Evolutionary conservation across 2,329 filamentous ascomycete genomes (phyloP), one percentile per base, ranked within the genome.

Genomic region (Aspergillus pseudotamarii): DNA sequence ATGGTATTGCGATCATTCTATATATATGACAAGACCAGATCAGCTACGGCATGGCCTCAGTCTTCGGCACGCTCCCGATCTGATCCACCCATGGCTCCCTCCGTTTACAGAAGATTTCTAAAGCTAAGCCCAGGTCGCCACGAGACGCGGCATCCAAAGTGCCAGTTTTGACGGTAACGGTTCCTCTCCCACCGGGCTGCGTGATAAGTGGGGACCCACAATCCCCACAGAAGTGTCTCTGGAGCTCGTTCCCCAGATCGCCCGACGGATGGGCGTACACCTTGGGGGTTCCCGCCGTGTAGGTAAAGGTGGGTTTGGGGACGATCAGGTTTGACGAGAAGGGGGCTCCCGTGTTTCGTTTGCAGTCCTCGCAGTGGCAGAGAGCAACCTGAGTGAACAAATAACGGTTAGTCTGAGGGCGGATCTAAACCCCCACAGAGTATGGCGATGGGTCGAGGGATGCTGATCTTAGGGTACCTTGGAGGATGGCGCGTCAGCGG

Each of bases 291-390:
- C 66, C 68, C 30, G 57, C 55, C 16, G 66, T 71, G 62, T 65
- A 72, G 43, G 59, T 48, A 14, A 72, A 51, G 4, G 34, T 38
- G 3, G 64, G 48, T 21, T 60, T 45, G 0, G 69, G 64, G 34
- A 72, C 48, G 53, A 69, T 57, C 32, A 72, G 61, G 60, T 72
- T 73, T 46, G 69, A 55, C 6, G 70, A 72, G 63, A 72, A 73
- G 46, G 60, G 60, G 16, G 66, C 64, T 59, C 70, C 69, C 2
- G 71, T 71, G 62, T 72, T 69, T 26, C 68, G 69, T 43, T 72
- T 72, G 65, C 71, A 72, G 60, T 50, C 67, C 46, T 43, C 66
- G 63, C 71, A 72, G 66, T 72, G 69, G 61, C 71, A 72, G 60
- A 69, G 54, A 41, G 66, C 53, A 21, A 72, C 21, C 69, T 72